phyloP scores from a whole-genome alignment of 2,329 filamentous ascomycete species.

The Ophiocordyceps camponoti-rufipedis region DNA sequence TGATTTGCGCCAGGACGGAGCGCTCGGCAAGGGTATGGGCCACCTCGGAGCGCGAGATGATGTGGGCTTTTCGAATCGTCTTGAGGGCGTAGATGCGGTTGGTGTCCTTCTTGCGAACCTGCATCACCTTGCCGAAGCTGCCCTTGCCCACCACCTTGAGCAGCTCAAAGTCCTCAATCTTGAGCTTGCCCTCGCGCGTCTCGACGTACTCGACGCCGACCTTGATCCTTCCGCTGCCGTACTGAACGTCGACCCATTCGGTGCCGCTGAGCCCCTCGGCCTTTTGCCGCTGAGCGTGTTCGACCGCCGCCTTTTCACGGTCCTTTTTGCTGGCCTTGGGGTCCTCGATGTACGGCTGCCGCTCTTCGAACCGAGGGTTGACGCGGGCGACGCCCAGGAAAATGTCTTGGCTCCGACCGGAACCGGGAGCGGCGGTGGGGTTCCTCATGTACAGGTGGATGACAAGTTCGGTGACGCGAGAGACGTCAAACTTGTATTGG shows the following conservation, averaged over 20 bases:
- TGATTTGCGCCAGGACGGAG: constrained; percentile 97
- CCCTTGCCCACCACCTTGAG: constrained; percentile 97
- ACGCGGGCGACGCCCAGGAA: constrained; percentile 85
- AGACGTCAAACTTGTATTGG: constrained; percentile 99
- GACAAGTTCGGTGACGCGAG: constrained; percentile 74
- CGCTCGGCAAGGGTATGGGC: constrained; percentile 91
- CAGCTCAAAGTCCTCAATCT: constrained; percentile 92
- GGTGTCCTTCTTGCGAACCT: constrained; percentile 96
- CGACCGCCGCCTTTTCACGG: constrained; percentile 55
- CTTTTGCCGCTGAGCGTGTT: constrained; percentile 37
- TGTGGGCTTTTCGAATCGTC: constrained; percentile 98
- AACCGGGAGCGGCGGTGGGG: constrained; percentile 66
- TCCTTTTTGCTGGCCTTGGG: constrained; percentile 76
- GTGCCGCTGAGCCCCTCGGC: constrained; percentile 48
- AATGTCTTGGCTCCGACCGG: constrained; percentile 85
- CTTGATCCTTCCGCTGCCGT: constrained; percentile 74
- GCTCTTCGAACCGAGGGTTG: constrained; percentile 82
- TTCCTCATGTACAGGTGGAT: constrained; percentile 92
- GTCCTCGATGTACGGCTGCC: constrained; percentile 52
- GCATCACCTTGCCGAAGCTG: constrained; percentile 98
- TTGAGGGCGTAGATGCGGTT: constrained; percentile 96
- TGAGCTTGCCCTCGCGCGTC: constrained; percentile 73
- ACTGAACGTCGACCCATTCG: constrained; percentile 82
- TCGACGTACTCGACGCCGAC: constrained; percentile 92
- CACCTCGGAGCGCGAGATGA: constrained; percentile 95